Base-by-base conservation (phyloP, 306 rosid genomes). In the Vigna unguiculata region DNA sequence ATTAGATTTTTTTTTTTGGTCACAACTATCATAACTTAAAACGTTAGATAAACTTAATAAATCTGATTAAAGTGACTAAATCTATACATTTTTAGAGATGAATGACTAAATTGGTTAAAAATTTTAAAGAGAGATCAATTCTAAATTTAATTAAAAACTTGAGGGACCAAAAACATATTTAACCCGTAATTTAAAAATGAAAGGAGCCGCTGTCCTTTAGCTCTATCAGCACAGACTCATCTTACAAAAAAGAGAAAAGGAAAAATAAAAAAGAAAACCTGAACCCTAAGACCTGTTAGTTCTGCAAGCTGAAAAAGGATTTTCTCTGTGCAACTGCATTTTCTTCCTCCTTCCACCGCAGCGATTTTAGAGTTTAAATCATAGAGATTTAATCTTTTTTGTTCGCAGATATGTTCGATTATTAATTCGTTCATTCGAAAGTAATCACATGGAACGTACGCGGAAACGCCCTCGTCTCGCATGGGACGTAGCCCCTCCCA, bases 401-500 rank as follows among this genome's bases (percentile, higher is more conserved):
- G 4, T 32, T 52, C 51, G 76, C 76, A 71, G 76, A 49, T 51
- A 71, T 51, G 34, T 12, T 30, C 49, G 17, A 47, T 30, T 19
- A 32, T 32, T 52, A 61, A 65, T 41, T 7, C 48, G 5, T 65
- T 19, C 85, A 28, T 58, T 83, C 71, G 85, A 79, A 84, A 9
- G 80, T 9, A 83, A 75, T 63, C 69, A 78, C 41, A 87, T 86
- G 97, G 91, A 85, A 40, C 90, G 92, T 77, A 83, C 80, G 9
- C 78, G 91, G 49, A 93, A 93, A 84, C 87, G 98, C 41, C 93
- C 96, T 78, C 91, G 98, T 57, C 84, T 90, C 22, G 82, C 90
- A 0, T 90, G 98, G 97, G 98, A 93, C 83, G 86, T 78, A 7
- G 87, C 91, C 20, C 96, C 93, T 36, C 84, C 91, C 1, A 65